Evolutionary conservation across 805 yeast genomes (phyloP).

Genomic region (Yamadazyma endophytica): DNA sequence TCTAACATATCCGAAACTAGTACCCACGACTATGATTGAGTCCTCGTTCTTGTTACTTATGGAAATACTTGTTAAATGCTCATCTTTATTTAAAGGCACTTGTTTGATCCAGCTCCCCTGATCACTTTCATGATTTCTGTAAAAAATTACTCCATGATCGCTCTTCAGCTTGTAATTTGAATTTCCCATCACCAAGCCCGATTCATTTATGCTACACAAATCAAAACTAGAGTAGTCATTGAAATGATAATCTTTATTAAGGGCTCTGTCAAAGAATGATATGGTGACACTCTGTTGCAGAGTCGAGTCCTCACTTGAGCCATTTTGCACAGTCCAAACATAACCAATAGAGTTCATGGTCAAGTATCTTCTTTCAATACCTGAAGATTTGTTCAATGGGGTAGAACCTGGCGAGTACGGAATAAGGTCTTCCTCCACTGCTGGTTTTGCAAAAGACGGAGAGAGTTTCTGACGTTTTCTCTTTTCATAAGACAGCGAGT

Average conservation of each 20-base stretch:
- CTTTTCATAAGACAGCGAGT: too few relatives aligned
- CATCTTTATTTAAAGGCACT: conserved; percentile 51
- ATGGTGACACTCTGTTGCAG: conserved; percentile 70
- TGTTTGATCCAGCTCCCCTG: conserved; percentile 68
- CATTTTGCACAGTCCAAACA: conserved; percentile 63
- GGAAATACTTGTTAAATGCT: conserved; percentile 64
- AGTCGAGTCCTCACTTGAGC: conserved; percentile 5
- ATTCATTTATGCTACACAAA: conserved; percentile 65
- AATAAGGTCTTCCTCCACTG: conserved; percentile 23
- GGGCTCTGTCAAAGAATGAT: conserved; percentile 75
- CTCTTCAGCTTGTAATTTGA: conserved; percentile 22
- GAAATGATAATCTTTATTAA: conserved; percentile 79
- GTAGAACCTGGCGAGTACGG: conserved; percentile 89
- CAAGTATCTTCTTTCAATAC: conserved; percentile 63
- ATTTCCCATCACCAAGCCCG: conserved; percentile 58
- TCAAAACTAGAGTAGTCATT: conserved; percentile 71
- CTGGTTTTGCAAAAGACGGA: not conserved
- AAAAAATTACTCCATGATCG: conserved; percentile 38
- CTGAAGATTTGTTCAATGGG: conserved; percentile 39
- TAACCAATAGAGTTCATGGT: conserved; percentile 80
- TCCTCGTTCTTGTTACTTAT: conserved; percentile 35
- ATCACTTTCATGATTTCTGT: conserved; percentile 64
- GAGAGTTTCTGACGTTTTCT: conserved; percentile 20
- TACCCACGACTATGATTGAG: conserved; percentile 60
- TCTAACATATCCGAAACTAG: conserved; percentile 72